phyloP scores from a whole-genome alignment of 1,284 basidiomycete species.

The Butyriboletus appendiculatus region DNA sequence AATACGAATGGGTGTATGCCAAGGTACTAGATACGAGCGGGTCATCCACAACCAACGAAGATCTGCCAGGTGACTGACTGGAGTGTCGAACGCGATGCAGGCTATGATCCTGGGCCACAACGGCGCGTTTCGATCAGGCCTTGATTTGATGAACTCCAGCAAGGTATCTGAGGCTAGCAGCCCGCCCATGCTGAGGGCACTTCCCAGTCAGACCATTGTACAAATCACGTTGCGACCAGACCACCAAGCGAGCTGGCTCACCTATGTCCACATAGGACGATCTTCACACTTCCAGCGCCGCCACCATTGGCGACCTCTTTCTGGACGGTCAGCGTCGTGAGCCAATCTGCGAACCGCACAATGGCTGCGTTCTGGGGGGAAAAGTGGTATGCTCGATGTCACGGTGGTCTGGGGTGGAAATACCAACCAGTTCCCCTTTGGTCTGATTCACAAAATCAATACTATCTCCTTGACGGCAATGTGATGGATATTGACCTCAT shows the following conservation, averaged over 20 bases:
- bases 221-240: neutral
- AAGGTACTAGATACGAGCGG: slow-evolving; percentile 58
- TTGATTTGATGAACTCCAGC: slow-evolving; percentile 66
- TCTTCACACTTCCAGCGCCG: slow-evolving; percentile 76
- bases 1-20: slow-evolving; percentile 87
- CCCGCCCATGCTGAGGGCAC: slow-evolving; percentile 77
- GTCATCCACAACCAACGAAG: neutral
- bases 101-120: slow-evolving; percentile 85
- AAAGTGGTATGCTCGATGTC: slow-evolving; percentile 2
- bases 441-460: slow-evolving; percentile 49
- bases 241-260: slow-evolving; percentile 32
- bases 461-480: neutral
- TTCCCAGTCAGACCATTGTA: neutral
- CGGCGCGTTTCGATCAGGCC: slow-evolving; percentile 61
- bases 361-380: slow-evolving; percentile 71
- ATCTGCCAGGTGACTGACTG: slow-evolving; percentile 50
- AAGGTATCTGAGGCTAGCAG: slow-evolving; percentile 85
- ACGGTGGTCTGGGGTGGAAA: slow-evolving; percentile 3
- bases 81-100: slow-evolving; percentile 89
- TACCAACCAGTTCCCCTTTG: slow-evolving; percentile 80
- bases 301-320: slow-evolving; percentile 72
- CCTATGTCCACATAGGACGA: slow-evolving; percentile 93
- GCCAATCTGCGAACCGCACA: slow-evolving; percentile 85
- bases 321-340: slow-evolving; percentile 78
- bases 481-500: slow-evolving; percentile 60